Evolutionary conservation across 768 basidiomycete species (phyloP).

Genomic region (Phanerochaete sordida): DNA sequence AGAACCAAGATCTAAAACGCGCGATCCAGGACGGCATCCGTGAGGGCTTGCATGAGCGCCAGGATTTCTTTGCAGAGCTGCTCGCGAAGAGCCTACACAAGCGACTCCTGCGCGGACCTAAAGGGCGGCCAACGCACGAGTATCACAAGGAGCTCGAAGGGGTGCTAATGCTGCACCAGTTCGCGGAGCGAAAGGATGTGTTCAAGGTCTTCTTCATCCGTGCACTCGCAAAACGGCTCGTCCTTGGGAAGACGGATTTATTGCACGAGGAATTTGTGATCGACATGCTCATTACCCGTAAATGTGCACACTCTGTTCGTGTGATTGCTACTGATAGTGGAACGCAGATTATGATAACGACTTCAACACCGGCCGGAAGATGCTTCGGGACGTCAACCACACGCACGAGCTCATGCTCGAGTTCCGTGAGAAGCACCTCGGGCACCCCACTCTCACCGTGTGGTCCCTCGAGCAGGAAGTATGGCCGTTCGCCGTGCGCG

Average conservation of each 20-base stretch:
- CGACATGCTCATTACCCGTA: constrained; percentile 78
- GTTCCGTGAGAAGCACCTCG: constrained; percentile 38
- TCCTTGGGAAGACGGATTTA: constrained; percentile 79
- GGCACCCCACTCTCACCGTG: constrained; percentile 50
- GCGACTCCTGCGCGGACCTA: no score
- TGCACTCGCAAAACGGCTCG: constrained; percentile 78
- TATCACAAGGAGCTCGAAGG: no score
- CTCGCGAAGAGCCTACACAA: no score
- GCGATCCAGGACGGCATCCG: no score
- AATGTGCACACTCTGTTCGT: constrained; percentile 30
- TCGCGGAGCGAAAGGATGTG: constrained; percentile 90
- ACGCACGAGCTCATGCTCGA: constrained; percentile 71
- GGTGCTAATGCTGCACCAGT: constrained; percentile 74
- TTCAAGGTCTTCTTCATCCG: constrained; percentile 92
- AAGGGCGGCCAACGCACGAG: no score
- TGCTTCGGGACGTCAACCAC: constrained; percentile 90
- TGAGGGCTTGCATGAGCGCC: no score
- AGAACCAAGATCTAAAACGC: no score
- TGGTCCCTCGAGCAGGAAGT: constrained; percentile 85
- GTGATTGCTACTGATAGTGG: neutral
- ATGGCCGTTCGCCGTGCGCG: constrained; percentile 75
- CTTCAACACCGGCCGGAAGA: constrained; percentile 89
- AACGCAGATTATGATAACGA: constrained; percentile 86
- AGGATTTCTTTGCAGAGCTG: no score
- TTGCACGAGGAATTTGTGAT: constrained; percentile 84